Evolutionary conservation across 2,329 filamentous ascomycete genomes (phyloP).

Genomic region (Exophiala phaeomuriformis): DNA sequence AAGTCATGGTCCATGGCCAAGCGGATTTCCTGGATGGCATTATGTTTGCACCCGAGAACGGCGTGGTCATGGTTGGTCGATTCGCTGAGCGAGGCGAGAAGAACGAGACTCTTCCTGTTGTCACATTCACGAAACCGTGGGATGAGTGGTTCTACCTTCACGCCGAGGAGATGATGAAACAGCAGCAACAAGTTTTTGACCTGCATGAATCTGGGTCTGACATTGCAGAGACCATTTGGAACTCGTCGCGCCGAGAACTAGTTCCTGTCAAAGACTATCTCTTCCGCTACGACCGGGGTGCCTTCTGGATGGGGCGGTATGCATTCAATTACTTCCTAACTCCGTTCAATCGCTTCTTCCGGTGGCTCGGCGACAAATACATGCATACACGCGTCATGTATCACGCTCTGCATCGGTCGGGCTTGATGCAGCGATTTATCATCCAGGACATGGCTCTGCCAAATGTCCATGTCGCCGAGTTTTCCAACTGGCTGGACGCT

Average conservation of each 20-base stretch:
- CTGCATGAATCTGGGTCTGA: neutral
- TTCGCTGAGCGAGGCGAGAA: constrained; percentile 42
- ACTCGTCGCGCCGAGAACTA: constrained; percentile 12
- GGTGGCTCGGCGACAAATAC: constrained; percentile 54
- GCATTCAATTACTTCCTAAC: constrained; percentile 55
- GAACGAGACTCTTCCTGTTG: constrained; percentile 6
- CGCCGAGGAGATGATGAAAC: constrained; percentile 17
- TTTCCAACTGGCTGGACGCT: constrained; percentile 47
- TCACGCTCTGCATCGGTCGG: constrained; percentile 54
- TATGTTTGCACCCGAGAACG: constrained; percentile 41
- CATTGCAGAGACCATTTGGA: neutral
- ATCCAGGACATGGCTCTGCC: constrained; percentile 59
- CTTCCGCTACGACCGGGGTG: constrained; percentile 52
- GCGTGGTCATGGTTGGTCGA: constrained; percentile 55
- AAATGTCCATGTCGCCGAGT: constrained; percentile 43
- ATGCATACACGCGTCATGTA: constrained; percentile 58
- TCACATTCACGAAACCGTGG: constrained; percentile 27
- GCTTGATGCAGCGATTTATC: constrained; percentile 50
- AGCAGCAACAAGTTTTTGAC: neutral
- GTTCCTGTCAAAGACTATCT: constrained; percentile 35
- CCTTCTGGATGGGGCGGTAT: constrained; percentile 57
- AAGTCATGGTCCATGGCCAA: constrained; percentile 34
- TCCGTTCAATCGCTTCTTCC: constrained; percentile 54
- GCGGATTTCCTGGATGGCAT: constrained; percentile 46
- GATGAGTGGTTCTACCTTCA: constrained; percentile 50